Evolutionary conservation across 805 yeast genomes (phyloP), one percentile per base, ranked within the genome.

Genomic region (Yamadazyma insecticola): DNA sequence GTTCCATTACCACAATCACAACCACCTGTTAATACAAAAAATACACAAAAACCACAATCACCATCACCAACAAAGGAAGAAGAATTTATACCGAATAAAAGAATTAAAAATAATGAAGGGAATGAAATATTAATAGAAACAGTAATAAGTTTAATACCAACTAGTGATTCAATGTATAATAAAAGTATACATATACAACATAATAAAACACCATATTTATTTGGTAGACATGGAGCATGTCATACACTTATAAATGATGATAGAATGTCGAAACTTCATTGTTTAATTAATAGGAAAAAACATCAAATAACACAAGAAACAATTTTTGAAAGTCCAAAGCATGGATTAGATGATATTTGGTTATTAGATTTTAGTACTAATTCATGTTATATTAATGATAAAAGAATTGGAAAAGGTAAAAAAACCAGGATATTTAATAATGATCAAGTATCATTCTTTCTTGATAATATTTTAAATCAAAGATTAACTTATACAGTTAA

Each of bases 211-310:
- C 76, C 78, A 6, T 80, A 77, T 51, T 68, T 78, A 34, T 70
- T 90, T 33, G 97, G 98, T 1, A 64, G 97, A 21, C 71, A 74
- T 14, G 74, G 68, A 13, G 73, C 68, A 3, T 73, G 84, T 37
- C 78, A 83, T 48, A 69, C 74, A 20, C 64, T 63, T 25, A 72
- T 85, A 12, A 62, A 72, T 19, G 96, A 89, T 43, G 81, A 72
- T 44, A 60, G 96, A 27, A 71, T 90, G 45, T 89, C 97, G 2
- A 84, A 87, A 41, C 67, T 80, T 1, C 97, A 92, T 55, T 88
- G 96, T 53, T 60, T 78, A 18, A 63, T 90, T 10, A 46, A 67
- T 33, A 76, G 76, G 46, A 72, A 76, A 37, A 64, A 87, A 36
- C 86, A 81, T 48, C 78, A 78, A 0, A 71, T 76, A 3, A 43